These are phyloP conservation scores for Nothomitra cinnamomea DNA, from an alignment of 2,329 filamentous ascomycete genomes.

Conservation along the genomic window DNA sequence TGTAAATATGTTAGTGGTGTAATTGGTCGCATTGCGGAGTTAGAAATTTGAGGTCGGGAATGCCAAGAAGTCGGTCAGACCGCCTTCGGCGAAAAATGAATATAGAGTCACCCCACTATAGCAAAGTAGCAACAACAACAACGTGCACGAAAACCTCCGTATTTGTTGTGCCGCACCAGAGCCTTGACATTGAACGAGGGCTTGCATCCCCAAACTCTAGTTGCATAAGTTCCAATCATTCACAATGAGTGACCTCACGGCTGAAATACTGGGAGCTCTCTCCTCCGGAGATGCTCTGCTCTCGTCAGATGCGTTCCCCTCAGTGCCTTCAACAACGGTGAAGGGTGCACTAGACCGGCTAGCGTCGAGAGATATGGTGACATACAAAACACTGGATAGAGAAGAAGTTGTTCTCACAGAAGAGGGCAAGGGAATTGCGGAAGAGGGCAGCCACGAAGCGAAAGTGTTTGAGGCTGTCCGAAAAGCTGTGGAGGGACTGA, in stretches of 20 bases:
- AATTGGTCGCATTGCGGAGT: neutral
- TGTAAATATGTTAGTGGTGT: neutral
- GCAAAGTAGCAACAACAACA: neutral
- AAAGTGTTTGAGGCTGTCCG: slow-evolving; percentile 63
- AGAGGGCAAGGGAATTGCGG: slow-evolving; percentile 55
- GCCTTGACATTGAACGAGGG: too few relatives aligned
- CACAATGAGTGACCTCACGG: slow-evolving; percentile 38
- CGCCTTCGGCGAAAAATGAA: neutral
- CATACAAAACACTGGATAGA: slow-evolving; percentile 65
- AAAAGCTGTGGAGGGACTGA: slow-evolving; percentile 60
- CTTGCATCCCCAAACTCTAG: too few relatives aligned
- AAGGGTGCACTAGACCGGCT: slow-evolving; percentile 84
- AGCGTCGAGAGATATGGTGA: slow-evolving; percentile 67
- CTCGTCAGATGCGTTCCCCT: slow-evolving; percentile 53
- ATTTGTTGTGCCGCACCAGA: too few relatives aligned
- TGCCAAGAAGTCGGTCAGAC: neutral
- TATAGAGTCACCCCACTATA: neutral
- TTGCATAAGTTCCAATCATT: slow-evolving; percentile 8
- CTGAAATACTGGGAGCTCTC: slow-evolving; percentile 48
- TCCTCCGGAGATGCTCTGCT: slow-evolving; percentile 45
- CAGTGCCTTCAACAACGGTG: slow-evolving; percentile 46
- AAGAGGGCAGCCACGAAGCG: slow-evolving; percentile 65
- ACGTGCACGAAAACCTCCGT: too few relatives aligned
- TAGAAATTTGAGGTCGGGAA: neutral
- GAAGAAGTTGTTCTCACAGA: slow-evolving; percentile 62